Evolutionary conservation across 2,329 filamentous ascomycete genomes (phyloP), one percentile per base, ranked within the genome.

Genomic region (Aspergillus sp.): DNA sequence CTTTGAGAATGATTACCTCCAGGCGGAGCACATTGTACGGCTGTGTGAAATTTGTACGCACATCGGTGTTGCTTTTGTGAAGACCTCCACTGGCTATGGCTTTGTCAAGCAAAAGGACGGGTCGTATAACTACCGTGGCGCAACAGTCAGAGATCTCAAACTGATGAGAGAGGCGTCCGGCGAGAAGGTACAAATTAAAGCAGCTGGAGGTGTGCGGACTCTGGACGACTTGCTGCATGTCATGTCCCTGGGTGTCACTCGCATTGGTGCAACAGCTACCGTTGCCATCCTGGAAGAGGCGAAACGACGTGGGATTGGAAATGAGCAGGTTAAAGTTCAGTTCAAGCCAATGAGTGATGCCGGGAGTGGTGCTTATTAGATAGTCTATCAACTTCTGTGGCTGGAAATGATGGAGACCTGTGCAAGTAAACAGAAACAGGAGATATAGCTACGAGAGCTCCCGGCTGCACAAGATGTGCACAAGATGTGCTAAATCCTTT

Each of bases 61-160:
- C 0, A 32, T 81, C 0, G 67, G 67, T 0, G 82, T 85, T 0
- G 81, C 76, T 0, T 86, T 83, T 52, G 76, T 85, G 57, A 85
- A 85, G 71, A 85, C 83, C 0, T 82, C 80, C 1, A 84, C 82
- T 0, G 82, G 83, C 0, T 85, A 83, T 57, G 82, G 81, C 0
- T 84, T 85, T 41, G 79, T 83, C 13, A 85, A 84, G 67, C 77
- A 79, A 63, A 34, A 64, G 0, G 71, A 76, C 53, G 81, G 81
- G 0, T 63, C 70, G 42, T 85, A 84, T 55, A 74, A 71, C 6
- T 84, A 82, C 64, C 71, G 73, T 11, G 82, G 81, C 0, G 81
- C 81, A 0, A 84, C 80, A 0, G 64, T 79, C 7, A 64, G 63
- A 19, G 75, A 82, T 58, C 61, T 86, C 13, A 75, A 76, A 65